Evolutionary conservation across 2,329 filamentous ascomycete genomes (phyloP), one percentile per base, ranked within the genome.

Genomic region (Phaeomoniella chlamydospora): DNA sequence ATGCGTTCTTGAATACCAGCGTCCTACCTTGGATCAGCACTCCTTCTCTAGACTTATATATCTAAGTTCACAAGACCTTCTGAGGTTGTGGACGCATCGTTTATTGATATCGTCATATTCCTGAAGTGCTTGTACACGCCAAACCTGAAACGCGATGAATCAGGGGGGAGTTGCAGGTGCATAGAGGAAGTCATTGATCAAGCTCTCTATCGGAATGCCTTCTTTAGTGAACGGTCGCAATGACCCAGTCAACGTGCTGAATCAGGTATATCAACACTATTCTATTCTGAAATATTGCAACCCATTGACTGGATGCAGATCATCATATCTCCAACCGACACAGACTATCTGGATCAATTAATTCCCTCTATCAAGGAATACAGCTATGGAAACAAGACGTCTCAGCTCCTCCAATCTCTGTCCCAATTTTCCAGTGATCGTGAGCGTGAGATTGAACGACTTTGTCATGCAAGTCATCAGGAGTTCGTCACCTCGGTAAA

Each of bases 401-500:
- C 68, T 29, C 74, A 77, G 39, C 70, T 98, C 29, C 74, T 86
- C 34, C 79, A 87, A 48, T 81, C 81, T 41, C 68, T 93, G 38
- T 74, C 77, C 32, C 76, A 78, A 46, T 92, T 94, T 56, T 83
- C 87, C 19, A 77, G 80, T 46, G 83, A 90, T 33, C 79, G 87
- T 41, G 90, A 98, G 56, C 61, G 73, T 11, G 87, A 96, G 49
- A 96, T 98, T 45, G 90, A 98, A 61, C 75, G 75, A 15, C 92
- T 96, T 48, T 94, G 90, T 48, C 77, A 94, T 49, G 88, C 83
- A 9, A 94, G 94, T 50, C 90, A 98, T 51, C 88, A 96, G 52
- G 90, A 94, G 51, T 98, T 98, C 52, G 79, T 96, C 19, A 76
- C 74, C 44, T 94, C 88, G 0, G 86, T 98, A 46, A 92, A 90